Conservation (phyloP, 306 rosid genomes). For the Hippophae gyantsensis region DNA sequence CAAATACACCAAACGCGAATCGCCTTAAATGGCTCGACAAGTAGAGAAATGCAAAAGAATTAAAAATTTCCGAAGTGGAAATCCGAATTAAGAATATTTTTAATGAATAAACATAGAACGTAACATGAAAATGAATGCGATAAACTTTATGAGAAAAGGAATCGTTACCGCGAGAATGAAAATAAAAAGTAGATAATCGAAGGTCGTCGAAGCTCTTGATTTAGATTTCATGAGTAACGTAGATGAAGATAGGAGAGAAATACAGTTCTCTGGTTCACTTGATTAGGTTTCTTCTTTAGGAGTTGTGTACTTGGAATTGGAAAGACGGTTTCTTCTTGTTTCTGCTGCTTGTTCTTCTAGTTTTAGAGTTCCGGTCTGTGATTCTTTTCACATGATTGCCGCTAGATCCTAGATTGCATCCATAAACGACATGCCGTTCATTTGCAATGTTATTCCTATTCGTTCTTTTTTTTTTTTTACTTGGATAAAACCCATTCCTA, state of each 20-base stretch:
- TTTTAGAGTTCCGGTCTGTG: not conserved
- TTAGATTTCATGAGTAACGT: constrained; percentile 16
- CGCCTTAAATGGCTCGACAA: too few species aligned
- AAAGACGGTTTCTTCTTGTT: not conserved
- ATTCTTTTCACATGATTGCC: too few species aligned
- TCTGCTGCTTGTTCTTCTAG: not conserved
- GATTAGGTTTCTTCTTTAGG: too few species aligned
- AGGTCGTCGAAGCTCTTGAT: constrained; percentile 12
- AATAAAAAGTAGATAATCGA: constrained; percentile 16
- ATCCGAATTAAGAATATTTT: not conserved
- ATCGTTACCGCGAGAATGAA: constrained; percentile 30
- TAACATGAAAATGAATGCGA: not conserved
- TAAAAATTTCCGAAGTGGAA: not conserved
- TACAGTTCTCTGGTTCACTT: too few species aligned
- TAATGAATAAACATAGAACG: not conserved
- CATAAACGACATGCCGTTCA: not conserved
- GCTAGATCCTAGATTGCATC: not conserved
- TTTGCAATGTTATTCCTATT: not conserved
- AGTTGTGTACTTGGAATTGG: not conserved
- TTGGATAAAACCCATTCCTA: too few species aligned
- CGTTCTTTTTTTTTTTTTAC: too few species aligned
- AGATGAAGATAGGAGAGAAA: not conserved
- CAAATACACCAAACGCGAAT: too few species aligned
- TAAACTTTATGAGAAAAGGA: not conserved
- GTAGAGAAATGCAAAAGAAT: not conserved